Conservation (phyloP, 139 green algal species). For the Eudorina sp. region DNA sequence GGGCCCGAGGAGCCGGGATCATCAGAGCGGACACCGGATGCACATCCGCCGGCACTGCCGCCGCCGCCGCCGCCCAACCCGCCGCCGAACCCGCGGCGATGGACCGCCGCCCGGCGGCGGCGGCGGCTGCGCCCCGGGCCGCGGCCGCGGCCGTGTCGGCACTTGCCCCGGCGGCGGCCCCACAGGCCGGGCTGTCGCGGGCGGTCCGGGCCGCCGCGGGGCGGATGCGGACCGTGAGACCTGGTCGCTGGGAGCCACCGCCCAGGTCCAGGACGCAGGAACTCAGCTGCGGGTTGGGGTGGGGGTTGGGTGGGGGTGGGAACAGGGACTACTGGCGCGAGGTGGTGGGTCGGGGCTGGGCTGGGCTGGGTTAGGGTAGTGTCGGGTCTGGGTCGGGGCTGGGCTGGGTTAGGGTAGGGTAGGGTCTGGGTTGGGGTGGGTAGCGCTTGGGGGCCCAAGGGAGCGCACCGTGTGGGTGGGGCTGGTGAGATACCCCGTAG, state of each 20-base stretch:
- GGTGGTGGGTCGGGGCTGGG: too few species aligned
- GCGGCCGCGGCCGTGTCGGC: not conserved
- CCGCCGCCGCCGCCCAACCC: not conserved
- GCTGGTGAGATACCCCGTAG: too few species aligned
- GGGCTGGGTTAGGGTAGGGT: too few species aligned
- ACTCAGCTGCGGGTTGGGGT: not conserved
- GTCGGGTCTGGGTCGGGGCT: too few species aligned
- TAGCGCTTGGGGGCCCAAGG: not conserved
- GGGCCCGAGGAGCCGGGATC: not conserved
- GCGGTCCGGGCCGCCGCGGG: not conserved
- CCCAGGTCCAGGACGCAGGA: slow-evolving; percentile 7
- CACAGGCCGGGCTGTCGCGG: not conserved
- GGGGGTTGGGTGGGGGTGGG: too few species aligned
- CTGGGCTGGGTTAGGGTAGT: not conserved
- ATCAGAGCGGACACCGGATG: too few species aligned
- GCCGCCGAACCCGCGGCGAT: not conserved
- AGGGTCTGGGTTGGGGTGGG: not conserved
- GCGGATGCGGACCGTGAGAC: not conserved
- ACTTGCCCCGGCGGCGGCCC: too few species aligned
- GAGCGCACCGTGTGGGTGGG: too few species aligned
- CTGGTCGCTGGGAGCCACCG: not conserved
- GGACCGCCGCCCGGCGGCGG: not conserved
- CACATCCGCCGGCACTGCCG: too few species aligned
- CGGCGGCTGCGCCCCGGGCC: not conserved
- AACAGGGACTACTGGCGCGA: too few species aligned